phyloP scores from a whole-genome alignment of 148 eudicot species.

The Chenopodium quinoa region DNA sequence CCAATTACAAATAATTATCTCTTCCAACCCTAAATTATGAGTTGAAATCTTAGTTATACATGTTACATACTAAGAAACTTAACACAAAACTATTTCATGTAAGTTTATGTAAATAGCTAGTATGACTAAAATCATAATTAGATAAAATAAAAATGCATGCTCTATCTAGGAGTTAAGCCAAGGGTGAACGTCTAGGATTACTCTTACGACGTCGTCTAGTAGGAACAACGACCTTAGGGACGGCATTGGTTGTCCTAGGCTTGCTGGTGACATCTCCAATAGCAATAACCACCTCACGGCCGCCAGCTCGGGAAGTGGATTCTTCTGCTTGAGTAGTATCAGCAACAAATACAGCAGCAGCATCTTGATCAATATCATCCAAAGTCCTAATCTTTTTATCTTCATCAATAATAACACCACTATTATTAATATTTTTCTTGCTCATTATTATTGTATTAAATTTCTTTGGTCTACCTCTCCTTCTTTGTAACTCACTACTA shows the following conservation, averaged over 20 bases:
- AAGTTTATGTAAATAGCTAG: too few relatives aligned
- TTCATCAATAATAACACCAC: conserved; percentile 11
- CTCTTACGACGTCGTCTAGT: conserved; percentile 29
- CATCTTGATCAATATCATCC: conserved; percentile 29
- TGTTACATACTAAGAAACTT: too few relatives aligned
- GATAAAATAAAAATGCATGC: not conserved
- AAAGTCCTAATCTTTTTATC: conserved; percentile 31
- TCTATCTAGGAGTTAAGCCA: conserved; percentile 5
- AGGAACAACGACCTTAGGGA: not conserved
- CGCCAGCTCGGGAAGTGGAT: conserved; percentile 25
- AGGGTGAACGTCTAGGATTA: conserved; percentile 33
- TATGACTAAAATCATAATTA: not conserved
- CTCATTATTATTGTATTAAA: conserved; percentile 16
- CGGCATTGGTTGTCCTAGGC: not conserved
- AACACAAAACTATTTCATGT: too few relatives aligned
- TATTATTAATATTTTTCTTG: not conserved
- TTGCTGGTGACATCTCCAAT: conserved; percentile 25
- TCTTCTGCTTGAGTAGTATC: conserved; percentile 22
- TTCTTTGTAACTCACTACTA: conserved; percentile 20
- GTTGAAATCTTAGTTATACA: too few relatives aligned
- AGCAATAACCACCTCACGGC: conserved; percentile 12
- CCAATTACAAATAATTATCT: too few relatives aligned
- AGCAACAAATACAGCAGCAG: not conserved
- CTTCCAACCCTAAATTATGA: too few relatives aligned
- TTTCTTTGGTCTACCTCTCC: conserved; percentile 32